Conservation (phyloP, 2,329 filamentous ascomycete species). For the Penicillium sp. region DNA sequence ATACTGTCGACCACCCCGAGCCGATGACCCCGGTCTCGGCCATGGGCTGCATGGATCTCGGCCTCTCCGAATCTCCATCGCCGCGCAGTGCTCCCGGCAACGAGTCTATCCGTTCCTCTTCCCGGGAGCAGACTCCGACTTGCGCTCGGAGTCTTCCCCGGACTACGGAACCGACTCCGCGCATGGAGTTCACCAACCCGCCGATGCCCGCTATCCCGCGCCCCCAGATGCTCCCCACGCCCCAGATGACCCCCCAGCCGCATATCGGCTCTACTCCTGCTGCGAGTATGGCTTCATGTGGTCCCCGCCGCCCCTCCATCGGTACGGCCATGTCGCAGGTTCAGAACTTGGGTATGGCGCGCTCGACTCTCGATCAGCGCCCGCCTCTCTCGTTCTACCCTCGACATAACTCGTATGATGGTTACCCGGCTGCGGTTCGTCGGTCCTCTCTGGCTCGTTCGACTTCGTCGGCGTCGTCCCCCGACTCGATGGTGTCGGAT, state of each 20-base stretch:
- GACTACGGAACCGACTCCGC: constrained; percentile 51
- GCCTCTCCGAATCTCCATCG: constrained; percentile 30
- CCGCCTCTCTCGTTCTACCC: constrained; percentile 37
- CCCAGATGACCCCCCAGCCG: constrained; percentile 59
- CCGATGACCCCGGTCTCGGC: constrained; percentile 30
- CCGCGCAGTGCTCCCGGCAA: constrained; percentile 24
- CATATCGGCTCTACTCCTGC: constrained; percentile 58
- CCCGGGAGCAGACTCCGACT: constrained; percentile 31
- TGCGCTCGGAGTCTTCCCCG: constrained; percentile 40
- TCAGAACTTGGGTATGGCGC: constrained; percentile 54
- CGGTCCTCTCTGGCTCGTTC: constrained; percentile 52
- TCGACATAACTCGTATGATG: constrained; percentile 44
- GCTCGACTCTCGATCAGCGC: constrained; percentile 56
- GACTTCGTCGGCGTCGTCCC: constrained; percentile 54
- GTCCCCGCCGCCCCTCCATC: constrained; percentile 56
- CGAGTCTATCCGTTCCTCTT: constrained; percentile 24
- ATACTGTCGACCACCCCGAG: constrained; percentile 44
- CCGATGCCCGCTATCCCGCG: constrained; percentile 56
- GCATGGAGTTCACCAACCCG: constrained; percentile 38
- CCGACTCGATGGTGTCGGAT: constrained; percentile 65
- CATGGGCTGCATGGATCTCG: constrained; percentile 27
- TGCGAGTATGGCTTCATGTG: constrained; percentile 53
- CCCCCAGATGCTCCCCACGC: constrained; percentile 59
- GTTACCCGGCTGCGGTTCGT: constrained; percentile 50
- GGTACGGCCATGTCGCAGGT: constrained; percentile 58